phyloP scores from a whole-genome alignment of 805 yeast genomes.

The Metschnikowia santaceciliae region DNA sequence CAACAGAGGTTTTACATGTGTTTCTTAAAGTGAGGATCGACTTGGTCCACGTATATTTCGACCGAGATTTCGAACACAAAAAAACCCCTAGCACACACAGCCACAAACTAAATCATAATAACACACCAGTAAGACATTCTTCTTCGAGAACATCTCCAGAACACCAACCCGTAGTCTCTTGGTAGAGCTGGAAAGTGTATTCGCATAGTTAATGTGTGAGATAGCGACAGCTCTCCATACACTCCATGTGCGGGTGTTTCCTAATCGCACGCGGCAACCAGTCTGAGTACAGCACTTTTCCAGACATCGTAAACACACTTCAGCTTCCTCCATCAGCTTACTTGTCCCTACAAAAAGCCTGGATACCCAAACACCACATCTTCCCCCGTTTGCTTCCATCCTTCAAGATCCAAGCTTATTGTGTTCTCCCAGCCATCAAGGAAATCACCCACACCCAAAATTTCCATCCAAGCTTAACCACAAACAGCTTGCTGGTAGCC shows the following conservation, averaged over 20 bases:
- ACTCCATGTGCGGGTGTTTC: slow-evolving; percentile 3
- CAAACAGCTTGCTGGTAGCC: background rate
- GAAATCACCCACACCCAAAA: background rate
- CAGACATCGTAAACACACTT: background rate
- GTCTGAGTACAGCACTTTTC: slow-evolving; percentile 2
- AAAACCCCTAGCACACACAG: too few relatives aligned
- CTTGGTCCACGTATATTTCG: too few relatives aligned
- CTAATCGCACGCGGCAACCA: slow-evolving; percentile 3
- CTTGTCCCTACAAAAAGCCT: background rate
- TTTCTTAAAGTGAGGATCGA: too few relatives aligned
- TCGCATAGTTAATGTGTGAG: background rate
- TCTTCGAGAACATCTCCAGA: background rate
- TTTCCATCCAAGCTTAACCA: background rate
- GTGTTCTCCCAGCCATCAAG: background rate
- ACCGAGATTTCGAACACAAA: too few relatives aligned
- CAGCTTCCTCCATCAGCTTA: background rate
- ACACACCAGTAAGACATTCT: too few relatives aligned
- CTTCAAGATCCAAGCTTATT: background rate
- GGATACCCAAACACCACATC: background rate
- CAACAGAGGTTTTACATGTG: too few relatives aligned
- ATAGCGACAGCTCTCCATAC: background rate
- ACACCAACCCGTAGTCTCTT: background rate
- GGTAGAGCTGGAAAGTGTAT: background rate
- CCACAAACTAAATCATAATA: too few relatives aligned
- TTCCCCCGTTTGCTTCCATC: background rate